A percentile compares a stretch with the other conserved stretches of the same genome.
phyloP scores from a whole-genome alignment of 768 basidiomycete genomes.

The Cyclocybe aegerita region DNA sequence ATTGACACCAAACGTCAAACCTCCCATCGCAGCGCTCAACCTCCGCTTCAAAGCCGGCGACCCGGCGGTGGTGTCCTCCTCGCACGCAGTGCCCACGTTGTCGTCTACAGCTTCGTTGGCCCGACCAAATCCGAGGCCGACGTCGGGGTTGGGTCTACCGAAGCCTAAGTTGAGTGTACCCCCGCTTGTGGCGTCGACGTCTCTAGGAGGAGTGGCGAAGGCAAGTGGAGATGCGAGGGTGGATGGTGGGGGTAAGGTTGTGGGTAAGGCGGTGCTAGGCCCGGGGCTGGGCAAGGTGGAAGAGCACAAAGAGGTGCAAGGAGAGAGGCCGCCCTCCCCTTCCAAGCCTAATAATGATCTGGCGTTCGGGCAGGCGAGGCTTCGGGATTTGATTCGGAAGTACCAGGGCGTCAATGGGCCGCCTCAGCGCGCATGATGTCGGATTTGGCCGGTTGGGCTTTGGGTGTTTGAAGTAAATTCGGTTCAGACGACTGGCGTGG shows the following conservation, averaged over 20 bases:
- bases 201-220: background rate
- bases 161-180: constrained; percentile 6
- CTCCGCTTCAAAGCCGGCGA: constrained; percentile 25
- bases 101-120: constrained; percentile 79
- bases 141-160: too few species aligned
- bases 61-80: constrained; percentile 68
- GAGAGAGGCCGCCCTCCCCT: constrained; percentile 17
- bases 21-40: too few species aligned
- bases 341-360: constrained; percentile 41
- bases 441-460: background rate
- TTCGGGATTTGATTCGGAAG: constrained; percentile 80
- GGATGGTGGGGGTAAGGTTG: too few species aligned
- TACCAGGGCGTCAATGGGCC: constrained; percentile 49
- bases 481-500: background rate
- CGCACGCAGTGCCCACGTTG: constrained; percentile 68
- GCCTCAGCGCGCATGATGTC: background rate
- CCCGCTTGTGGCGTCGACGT: constrained; percentile 22
- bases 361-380: constrained; percentile 74
- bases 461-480: background rate
- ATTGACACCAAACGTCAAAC: too few species aligned
- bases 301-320: too few species aligned
- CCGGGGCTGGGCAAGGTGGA: too few species aligned
- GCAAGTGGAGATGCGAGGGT: too few species aligned
- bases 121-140: constrained; percentile 28
- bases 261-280: too few species aligned